phyloP scores from a whole-genome alignment of 805 yeast genomes.

The Schwanniomyces vanrijiae region DNA sequence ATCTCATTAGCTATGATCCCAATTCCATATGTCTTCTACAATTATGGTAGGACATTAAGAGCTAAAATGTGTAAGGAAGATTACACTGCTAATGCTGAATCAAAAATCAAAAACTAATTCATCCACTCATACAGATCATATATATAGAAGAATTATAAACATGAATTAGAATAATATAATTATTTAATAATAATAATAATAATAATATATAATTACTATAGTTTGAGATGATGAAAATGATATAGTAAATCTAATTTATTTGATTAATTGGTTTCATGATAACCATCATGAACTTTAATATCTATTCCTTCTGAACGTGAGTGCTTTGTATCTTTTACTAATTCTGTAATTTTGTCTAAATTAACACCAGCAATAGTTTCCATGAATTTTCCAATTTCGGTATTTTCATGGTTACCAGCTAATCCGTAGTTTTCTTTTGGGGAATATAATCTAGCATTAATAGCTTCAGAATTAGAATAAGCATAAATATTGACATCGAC shows the following conservation, averaged over 20 bases:
- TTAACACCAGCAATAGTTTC: slow-evolving; percentile 50
- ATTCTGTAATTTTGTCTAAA: slow-evolving; percentile 48
- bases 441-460: slow-evolving; percentile 36
- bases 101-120: not conserved
- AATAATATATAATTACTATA: not conserved
- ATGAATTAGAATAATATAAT: not conserved
- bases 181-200: not conserved
- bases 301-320: slow-evolving; percentile 21
- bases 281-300: not conserved
- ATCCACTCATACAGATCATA: no score
- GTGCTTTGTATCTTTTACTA: slow-evolving; percentile 52
- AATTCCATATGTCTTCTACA: slow-evolving; percentile 71
- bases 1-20: slow-evolving; percentile 74
- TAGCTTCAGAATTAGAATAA: slow-evolving; percentile 55
- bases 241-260: not conserved
- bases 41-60: slow-evolving; percentile 64
- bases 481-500: slow-evolving; percentile 94
- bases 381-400: slow-evolving; percentile 77
- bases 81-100: slow-evolving; percentile 26
- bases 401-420: slow-evolving; percentile 84
- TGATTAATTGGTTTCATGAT: not conserved
- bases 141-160: no score
- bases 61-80: slow-evolving; percentile 66
- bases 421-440: slow-evolving; percentile 38
- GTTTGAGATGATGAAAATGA: not conserved